A percentile compares a stretch with the other conserved stretches of the same genome.
These are phyloP conservation scores for Fusarium buharicum DNA, from an alignment of 2,329 filamentous ascomycete genomes.

Conservation along the genomic window DNA sequence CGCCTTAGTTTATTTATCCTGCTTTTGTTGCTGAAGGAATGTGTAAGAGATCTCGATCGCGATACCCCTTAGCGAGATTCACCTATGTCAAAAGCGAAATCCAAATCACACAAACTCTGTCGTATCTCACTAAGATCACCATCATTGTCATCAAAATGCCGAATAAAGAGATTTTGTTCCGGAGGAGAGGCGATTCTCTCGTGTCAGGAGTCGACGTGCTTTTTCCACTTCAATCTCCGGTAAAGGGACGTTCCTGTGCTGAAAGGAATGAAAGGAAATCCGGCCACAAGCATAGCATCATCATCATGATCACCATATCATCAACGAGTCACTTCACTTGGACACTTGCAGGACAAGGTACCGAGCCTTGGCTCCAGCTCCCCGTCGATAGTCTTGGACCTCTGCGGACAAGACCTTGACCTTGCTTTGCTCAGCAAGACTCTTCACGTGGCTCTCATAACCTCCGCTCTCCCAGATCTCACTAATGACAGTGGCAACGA, in stretches of 20 bases:
- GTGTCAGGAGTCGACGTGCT: constrained; percentile 4
- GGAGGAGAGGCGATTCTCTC: neutral
- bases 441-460: constrained; percentile 57
- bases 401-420: constrained; percentile 46
- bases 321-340: constrained; percentile 23
- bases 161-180: neutral
- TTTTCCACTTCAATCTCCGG: constrained; percentile 5
- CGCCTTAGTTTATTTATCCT: constrained; percentile 24
- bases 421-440: constrained; percentile 43
- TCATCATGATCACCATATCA: constrained; percentile 24
- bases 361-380: constrained; percentile 46
- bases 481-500: constrained; percentile 63
- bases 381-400: constrained; percentile 49
- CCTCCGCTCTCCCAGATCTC: constrained; percentile 61
- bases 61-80: constrained; percentile 7
- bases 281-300: constrained; percentile 15
- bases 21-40: constrained; percentile 33
- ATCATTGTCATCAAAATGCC: constrained; percentile 21
- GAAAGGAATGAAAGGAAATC: neutral
- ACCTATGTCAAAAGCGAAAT: constrained; percentile 26
- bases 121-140: constrained; percentile 23
- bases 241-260: constrained; percentile 1
- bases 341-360: constrained; percentile 48
- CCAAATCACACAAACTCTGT: constrained; percentile 24
- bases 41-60: constrained; percentile 29